These are phyloP conservation scores for Xerocomus amazonicus DNA, from an alignment of 1,284 basidiomycete species.

Conservation along the genomic window DNA sequence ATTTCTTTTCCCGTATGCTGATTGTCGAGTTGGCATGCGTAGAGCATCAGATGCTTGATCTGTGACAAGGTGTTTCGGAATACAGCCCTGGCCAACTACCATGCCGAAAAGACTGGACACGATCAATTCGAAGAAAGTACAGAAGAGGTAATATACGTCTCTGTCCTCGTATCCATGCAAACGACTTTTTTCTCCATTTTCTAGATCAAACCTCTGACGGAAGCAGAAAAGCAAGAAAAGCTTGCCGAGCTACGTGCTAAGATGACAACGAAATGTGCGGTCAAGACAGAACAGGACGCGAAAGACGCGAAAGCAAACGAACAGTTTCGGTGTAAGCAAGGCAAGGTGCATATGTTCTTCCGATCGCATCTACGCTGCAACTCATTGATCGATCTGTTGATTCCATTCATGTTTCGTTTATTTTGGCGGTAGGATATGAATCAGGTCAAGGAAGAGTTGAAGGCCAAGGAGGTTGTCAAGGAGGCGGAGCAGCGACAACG, in stretches of 20 bases:
- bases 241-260: constrained; percentile 75
- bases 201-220: constrained; percentile 88
- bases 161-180: neutral
- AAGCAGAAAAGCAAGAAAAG: constrained; percentile 88
- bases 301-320: constrained; percentile 79
- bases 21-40: too few species aligned
- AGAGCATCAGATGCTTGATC: constrained; percentile 78
- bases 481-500: constrained; percentile 75
- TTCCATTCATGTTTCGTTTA: too few species aligned
- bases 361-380: too few species aligned
- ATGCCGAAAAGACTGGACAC: constrained; percentile 94
- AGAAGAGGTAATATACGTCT: constrained; percentile 75
- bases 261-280: constrained; percentile 71
- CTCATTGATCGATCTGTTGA: too few species aligned
- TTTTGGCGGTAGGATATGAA: constrained; percentile 54
- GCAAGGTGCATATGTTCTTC: constrained; percentile 67
- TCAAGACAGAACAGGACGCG: constrained; percentile 66
- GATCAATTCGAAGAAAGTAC: constrained; percentile 93
- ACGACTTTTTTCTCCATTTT: too few species aligned
- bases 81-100: constrained; percentile 86
- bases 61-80: constrained; percentile 89
- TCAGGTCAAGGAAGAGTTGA: constrained; percentile 72
- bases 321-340: constrained; percentile 76
- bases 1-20: neutral
- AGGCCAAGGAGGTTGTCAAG: constrained; percentile 75